Conservation (phyloP, 2,329 filamentous ascomycete genomes). For the Chrysoporthe deuterocubensis region DNA sequence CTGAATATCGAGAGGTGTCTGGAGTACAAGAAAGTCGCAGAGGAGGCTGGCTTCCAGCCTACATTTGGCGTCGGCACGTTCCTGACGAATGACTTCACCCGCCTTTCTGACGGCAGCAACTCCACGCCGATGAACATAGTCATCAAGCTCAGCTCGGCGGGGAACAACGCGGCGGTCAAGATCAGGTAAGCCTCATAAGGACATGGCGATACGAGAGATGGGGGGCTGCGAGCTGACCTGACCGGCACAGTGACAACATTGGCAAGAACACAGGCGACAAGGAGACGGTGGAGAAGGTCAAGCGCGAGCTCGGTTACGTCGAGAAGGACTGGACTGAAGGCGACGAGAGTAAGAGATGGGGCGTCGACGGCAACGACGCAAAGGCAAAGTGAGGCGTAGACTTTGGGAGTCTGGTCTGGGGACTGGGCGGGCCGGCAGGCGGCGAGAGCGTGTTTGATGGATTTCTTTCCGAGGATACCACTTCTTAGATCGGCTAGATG, state of each 20-base stretch:
- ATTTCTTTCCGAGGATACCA: constrained; percentile 25
- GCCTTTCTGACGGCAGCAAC: constrained; percentile 74
- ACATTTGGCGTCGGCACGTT: constrained; percentile 96
- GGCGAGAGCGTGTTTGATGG: constrained; percentile 10
- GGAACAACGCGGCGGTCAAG: constrained; percentile 83
- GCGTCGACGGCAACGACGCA: constrained; percentile 48
- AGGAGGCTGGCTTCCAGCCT: constrained; percentile 79
- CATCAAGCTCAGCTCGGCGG: constrained; percentile 90
- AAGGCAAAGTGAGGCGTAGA: constrained; percentile 12
- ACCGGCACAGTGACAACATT: constrained; percentile 67
- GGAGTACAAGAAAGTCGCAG: constrained; percentile 84
- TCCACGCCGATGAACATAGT: constrained; percentile 95
- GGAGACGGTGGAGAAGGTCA: constrained; percentile 78
- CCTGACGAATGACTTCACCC: constrained; percentile 91
- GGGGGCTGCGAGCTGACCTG: background rate
- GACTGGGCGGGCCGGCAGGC: background rate
- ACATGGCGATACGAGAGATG: constrained; percentile 3
- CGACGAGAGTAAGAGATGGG: constrained; percentile 85
- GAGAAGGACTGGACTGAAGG: constrained; percentile 84
- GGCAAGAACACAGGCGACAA: constrained; percentile 94
- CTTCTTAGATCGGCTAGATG: constrained; percentile 25
- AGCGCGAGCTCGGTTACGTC: constrained; percentile 81
- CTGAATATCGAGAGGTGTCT: constrained; percentile 89
- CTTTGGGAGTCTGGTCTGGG: background rate
- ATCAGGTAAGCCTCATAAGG: constrained; percentile 59